Conservation (phyloP, 106 monocot genomes). For the Iris macrosiphon region DNA sequence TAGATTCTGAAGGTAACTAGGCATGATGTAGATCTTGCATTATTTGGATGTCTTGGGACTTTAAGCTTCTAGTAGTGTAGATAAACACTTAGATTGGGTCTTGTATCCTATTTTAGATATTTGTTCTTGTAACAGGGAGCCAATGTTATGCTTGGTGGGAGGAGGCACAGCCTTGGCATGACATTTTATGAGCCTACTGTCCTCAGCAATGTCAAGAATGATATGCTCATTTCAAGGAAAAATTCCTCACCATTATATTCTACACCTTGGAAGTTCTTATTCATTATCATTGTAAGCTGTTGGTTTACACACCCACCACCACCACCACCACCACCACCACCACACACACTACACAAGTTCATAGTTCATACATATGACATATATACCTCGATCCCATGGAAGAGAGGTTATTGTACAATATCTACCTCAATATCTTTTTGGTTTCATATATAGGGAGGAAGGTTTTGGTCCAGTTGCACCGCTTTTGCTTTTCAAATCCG, state of each 20-base stretch:
- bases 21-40: background rate
- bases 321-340: background rate
- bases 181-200: constrained; percentile 78
- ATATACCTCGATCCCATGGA: no score
- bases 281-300: background rate
- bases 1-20: background rate
- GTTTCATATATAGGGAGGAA: constrained; percentile 56
- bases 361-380: background rate
- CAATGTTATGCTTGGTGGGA: constrained; percentile 51
- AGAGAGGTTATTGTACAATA: no score
- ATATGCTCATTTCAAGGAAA: constrained; percentile 66
- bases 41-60: background rate
- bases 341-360: background rate
- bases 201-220: constrained; percentile 50
- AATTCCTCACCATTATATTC: background rate
- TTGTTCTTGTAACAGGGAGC: constrained; percentile 54
- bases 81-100: no score
- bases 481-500: constrained; percentile 78
- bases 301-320: no score
- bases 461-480: constrained; percentile 97
- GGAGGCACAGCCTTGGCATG: constrained; percentile 66
- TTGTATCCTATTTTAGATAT: no score
- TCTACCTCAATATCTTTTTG: background rate
- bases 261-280: no score
- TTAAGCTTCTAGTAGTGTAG: background rate